Evolutionary conservation across 192 early-diverging fungal genomes (phyloP).

Genomic region (Coemansia furcata): DNA sequence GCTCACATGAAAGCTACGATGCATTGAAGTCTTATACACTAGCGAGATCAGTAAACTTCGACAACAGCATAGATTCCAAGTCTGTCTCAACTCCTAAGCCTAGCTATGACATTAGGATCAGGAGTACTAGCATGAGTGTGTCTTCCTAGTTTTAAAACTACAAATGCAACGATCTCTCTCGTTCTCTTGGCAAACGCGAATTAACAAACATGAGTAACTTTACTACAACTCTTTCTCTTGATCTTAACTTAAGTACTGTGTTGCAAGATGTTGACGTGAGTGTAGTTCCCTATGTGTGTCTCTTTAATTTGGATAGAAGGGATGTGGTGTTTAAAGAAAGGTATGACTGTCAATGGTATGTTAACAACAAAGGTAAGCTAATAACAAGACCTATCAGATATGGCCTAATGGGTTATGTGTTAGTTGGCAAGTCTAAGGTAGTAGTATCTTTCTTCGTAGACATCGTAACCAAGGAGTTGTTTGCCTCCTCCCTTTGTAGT

Average conservation of each 20-base stretch:
- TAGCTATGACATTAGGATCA: too few relatives aligned
- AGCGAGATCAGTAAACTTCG: not conserved
- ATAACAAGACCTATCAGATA: not conserved
- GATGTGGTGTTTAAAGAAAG: not conserved
- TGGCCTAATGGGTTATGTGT: not conserved
- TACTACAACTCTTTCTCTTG: not conserved
- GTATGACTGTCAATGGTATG: not conserved
- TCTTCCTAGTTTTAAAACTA: too few relatives aligned
- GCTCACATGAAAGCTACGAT: not conserved
- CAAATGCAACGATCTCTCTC: too few relatives aligned
- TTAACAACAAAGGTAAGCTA: not conserved
- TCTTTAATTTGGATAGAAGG: not conserved
- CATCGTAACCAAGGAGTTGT: not conserved
- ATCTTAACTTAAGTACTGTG: not conserved
- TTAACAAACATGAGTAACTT: not conserved
- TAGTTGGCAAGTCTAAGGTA: not conserved
- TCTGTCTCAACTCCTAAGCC: not conserved
- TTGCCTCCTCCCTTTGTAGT: not conserved
- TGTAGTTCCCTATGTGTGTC: not conserved
- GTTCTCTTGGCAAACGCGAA: not conserved
- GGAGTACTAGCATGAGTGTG: too few relatives aligned
- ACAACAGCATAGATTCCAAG: not conserved
- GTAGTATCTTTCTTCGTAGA: not conserved
- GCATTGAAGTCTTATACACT: not conserved
- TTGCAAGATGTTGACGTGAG: not conserved